phyloP scores from a whole-genome alignment of 2,329 filamentous ascomycete species.

The Claviceps paspali region DNA sequence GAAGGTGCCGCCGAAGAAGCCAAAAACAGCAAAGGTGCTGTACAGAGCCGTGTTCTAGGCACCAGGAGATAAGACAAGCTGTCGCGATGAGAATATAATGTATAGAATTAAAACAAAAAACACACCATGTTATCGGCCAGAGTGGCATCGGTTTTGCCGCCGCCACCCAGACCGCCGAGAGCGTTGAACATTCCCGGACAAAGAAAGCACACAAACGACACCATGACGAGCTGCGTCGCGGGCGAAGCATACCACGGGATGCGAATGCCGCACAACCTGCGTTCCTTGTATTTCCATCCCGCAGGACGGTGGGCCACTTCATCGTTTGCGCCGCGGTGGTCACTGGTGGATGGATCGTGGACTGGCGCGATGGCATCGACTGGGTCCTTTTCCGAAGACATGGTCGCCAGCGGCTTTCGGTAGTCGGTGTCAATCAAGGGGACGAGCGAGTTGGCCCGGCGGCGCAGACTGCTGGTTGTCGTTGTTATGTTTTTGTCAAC shows the following conservation, averaged over 20 bases:
- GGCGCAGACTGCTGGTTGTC: no score
- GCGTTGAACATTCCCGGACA: conserved; percentile 63
- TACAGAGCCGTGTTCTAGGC: conserved; percentile 48
- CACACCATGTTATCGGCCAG: conserved; percentile 22
- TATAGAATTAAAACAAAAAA: no score
- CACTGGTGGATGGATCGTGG: background rate
- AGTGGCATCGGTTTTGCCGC: conserved; percentile 32
- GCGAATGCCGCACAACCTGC: conserved; percentile 31
- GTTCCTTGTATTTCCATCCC: conserved; percentile 45
- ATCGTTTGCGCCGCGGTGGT: background rate
- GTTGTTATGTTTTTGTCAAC: no score
- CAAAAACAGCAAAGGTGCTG: conserved; percentile 50
- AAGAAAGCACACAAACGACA: conserved; percentile 39
- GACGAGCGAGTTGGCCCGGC: background rate
- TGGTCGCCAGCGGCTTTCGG: background rate
- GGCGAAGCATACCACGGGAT: conserved; percentile 59
- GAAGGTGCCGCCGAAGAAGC: conserved; percentile 58
- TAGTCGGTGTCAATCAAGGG: background rate
- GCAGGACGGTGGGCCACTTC: conserved; percentile 17
- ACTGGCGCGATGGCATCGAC: background rate
- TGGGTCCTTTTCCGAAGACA: conserved; percentile 3
- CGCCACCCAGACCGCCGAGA: conserved; percentile 47
- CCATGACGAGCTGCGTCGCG: conserved; percentile 53
- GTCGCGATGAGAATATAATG: no score
- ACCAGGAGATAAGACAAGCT: no score